Evolutionary conservation across 306 rosid genomes (phyloP).

Genomic region (Ochetophila trinervis): DNA sequence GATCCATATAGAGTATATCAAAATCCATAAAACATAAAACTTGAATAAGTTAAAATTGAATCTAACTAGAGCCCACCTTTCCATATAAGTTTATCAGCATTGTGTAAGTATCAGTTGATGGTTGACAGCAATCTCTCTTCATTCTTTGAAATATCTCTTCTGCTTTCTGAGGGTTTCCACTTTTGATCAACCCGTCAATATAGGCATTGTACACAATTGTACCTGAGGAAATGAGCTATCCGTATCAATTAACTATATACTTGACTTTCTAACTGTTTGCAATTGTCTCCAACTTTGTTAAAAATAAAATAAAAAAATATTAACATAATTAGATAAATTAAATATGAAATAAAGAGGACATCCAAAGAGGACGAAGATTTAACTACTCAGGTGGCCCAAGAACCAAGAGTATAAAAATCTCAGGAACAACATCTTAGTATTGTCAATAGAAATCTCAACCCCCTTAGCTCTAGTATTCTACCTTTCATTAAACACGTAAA

Average conservation of each 20-base stretch:
- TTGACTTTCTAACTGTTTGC: background rate
- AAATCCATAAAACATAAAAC: background rate
- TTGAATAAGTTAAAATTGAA: background rate
- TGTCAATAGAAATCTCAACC: too few species aligned
- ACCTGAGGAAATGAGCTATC: constrained; percentile 42
- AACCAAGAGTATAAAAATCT: too few species aligned
- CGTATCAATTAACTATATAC: constrained; percentile 8
- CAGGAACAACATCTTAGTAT: too few species aligned
- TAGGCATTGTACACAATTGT: constrained; percentile 76
- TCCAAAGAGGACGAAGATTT: too few species aligned
- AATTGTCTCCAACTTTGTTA: background rate
- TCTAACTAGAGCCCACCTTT: constrained; percentile 44
- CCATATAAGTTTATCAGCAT: constrained; percentile 81
- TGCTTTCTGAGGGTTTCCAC: constrained; percentile 63
- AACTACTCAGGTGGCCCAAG: too few species aligned
- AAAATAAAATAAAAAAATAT: too few species aligned
- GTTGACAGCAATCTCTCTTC: constrained; percentile 72
- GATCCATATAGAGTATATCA: background rate
- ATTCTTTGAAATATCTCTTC: constrained; percentile 74
- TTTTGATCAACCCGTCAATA: constrained; percentile 78
- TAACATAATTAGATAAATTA: too few species aligned
- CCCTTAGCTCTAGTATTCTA: too few species aligned
- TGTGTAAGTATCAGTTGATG: constrained; percentile 72
- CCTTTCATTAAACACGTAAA: too few species aligned
- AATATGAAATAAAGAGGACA: too few species aligned